Percentiles rank a stretch among this genome's conserved stretches.
Conservation (phyloP, 495 filamentous ascomycete genomes). For the Aspergillus bridgeri region DNA sequence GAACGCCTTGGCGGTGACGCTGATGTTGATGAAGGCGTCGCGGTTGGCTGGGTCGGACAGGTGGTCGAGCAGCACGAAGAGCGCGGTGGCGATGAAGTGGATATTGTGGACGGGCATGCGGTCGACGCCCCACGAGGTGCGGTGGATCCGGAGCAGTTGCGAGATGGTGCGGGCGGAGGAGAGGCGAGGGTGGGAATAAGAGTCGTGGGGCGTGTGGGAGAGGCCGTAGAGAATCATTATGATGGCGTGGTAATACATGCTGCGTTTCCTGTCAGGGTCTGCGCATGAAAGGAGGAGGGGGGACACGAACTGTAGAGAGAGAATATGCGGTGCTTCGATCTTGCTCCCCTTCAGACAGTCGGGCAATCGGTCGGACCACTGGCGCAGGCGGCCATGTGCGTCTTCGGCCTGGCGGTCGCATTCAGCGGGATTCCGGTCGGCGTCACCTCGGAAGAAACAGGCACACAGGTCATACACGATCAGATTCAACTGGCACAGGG, state of each 20-base stretch:
- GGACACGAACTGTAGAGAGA: slow-evolving; percentile 28
- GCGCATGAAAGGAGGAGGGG: not conserved
- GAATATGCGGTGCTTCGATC: slow-evolving; percentile 26
- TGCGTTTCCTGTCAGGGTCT: slow-evolving; percentile 5
- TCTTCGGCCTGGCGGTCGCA: slow-evolving; percentile 14
- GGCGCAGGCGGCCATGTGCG: slow-evolving; percentile 18
- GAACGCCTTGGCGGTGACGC: slow-evolving; percentile 20
- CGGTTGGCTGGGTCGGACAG: slow-evolving; percentile 23
- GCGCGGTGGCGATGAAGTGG: slow-evolving; percentile 28
- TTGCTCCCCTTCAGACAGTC: slow-evolving; percentile 16
- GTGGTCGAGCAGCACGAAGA: slow-evolving; percentile 28
- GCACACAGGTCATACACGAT: slow-evolving; percentile 24
- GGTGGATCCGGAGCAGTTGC: slow-evolving; percentile 22
- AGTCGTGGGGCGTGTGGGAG: slow-evolving; percentile 7
- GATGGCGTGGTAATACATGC: slow-evolving; percentile 31
- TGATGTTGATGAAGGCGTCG: slow-evolving; percentile 28
- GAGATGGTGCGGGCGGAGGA: slow-evolving; percentile 21
- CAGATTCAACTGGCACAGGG: slow-evolving; percentile 19
- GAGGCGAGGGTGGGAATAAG: slow-evolving; percentile 1
- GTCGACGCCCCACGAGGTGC: slow-evolving; percentile 24
- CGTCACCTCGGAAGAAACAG: slow-evolving; percentile 16
- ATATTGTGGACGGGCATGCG: slow-evolving; percentile 23
- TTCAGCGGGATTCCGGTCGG: slow-evolving; percentile 8
- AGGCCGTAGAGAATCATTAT: slow-evolving; percentile 21
- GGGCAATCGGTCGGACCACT: slow-evolving; percentile 24